Conservation (phyloP, 495 filamentous ascomycete genomes). For the Penicillium steckii region DNA sequence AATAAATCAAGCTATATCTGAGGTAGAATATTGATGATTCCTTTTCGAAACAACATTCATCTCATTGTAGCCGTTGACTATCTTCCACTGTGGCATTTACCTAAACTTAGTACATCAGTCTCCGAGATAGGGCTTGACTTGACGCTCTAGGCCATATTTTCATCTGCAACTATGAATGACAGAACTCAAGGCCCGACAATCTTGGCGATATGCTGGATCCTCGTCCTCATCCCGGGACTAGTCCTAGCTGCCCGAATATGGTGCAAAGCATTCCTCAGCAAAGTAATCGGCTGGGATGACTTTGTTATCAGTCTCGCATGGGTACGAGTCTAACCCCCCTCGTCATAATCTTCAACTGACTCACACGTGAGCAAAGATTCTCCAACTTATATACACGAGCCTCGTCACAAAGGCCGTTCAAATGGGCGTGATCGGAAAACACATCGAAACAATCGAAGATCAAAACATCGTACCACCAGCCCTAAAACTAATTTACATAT, state of each 20-base stretch:
- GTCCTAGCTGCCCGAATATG: constrained; percentile 9
- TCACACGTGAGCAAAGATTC: neutral
- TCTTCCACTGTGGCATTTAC: too few relatives aligned
- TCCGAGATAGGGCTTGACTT: too few relatives aligned
- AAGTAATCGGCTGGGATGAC: constrained; percentile 13
- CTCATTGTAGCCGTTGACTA: too few relatives aligned
- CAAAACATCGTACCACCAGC: constrained; percentile 1
- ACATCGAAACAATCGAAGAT: constrained; percentile 7
- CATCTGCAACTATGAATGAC: neutral
- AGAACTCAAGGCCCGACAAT: constrained; percentile 9
- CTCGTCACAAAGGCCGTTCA: constrained; percentile 9
- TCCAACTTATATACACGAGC: constrained; percentile 9
- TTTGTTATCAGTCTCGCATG: constrained; percentile 5
- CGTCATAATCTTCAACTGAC: neutral
- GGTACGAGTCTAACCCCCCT: constrained; percentile 3
- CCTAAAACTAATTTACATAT: constrained; percentile 20
- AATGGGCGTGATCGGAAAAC: constrained; percentile 12
- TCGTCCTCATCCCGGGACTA: constrained; percentile 9
- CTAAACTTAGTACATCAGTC: too few relatives aligned
- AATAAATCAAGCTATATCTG: too few relatives aligned
- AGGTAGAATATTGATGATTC: too few relatives aligned
- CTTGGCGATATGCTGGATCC: constrained; percentile 11
- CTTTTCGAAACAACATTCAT: too few relatives aligned
- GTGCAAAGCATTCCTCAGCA: constrained; percentile 9
- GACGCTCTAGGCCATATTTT: too few relatives aligned